phyloP scores from a whole-genome alignment of 2,329 filamentous ascomycete genomes.

The Penicillium hordei region DNA sequence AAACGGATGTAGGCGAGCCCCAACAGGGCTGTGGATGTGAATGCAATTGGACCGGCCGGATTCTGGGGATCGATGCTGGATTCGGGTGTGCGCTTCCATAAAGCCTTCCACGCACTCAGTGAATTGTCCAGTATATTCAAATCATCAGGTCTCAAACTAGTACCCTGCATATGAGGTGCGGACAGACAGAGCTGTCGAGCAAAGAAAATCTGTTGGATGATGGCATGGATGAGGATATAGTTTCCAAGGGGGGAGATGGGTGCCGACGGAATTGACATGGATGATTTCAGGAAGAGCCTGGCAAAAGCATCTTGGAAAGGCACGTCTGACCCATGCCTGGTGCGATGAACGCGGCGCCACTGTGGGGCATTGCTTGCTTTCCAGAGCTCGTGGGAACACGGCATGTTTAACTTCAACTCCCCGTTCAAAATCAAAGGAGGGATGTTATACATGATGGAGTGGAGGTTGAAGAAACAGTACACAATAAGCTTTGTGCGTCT shows the following conservation, averaged over 20 bases:
- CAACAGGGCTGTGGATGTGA: constrained; percentile 52
- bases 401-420: constrained; percentile 56
- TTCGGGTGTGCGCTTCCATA: constrained; percentile 55
- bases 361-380: constrained; percentile 52
- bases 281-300: constrained; percentile 44
- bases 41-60: constrained; percentile 54
- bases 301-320: constrained; percentile 49
- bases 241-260: constrained; percentile 53
- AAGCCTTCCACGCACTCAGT: constrained; percentile 52
- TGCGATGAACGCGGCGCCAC: constrained; percentile 48
- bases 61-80: constrained; percentile 56
- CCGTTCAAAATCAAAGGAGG: constrained; percentile 58
- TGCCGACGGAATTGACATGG: constrained; percentile 34
- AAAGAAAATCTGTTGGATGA: constrained; percentile 57
- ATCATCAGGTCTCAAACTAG: constrained; percentile 47
- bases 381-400: constrained; percentile 56
- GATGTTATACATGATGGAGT: constrained; percentile 63
- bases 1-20: constrained; percentile 50
- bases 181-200: constrained; percentile 51
- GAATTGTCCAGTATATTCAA: constrained; percentile 48
- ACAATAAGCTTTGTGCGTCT: constrained; percentile 58
- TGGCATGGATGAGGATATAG: constrained; percentile 55
- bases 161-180: constrained; percentile 44
- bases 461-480: constrained; percentile 60
- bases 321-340: constrained; percentile 36